These are phyloP conservation scores for Hanseniaspora jakobsenii DNA, from an alignment of 805 yeast genomes.

Conservation along the genomic window DNA sequence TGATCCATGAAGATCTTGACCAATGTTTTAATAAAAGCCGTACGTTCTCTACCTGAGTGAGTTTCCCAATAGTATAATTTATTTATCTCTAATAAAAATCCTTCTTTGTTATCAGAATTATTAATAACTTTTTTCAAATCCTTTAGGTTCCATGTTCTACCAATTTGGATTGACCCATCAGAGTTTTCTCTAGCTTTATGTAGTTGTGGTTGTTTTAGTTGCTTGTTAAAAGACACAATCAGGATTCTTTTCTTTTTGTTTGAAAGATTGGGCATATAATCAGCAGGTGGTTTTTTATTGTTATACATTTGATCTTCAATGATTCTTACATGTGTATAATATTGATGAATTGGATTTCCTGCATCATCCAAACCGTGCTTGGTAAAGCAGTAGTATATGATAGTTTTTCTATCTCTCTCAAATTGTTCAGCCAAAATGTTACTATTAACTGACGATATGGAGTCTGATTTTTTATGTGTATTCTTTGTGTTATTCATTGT, in stretches of 20 bases:
- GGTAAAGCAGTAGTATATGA: constrained; percentile 40
- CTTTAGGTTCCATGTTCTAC: constrained; percentile 80
- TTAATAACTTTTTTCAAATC: constrained; percentile 50
- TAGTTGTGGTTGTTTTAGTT: constrained; percentile 54
- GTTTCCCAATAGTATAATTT: constrained; percentile 82
- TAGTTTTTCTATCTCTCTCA: constrained; percentile 40
- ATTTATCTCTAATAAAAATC: constrained; percentile 49
- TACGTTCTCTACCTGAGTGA: constrained; percentile 42
- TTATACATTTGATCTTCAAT: constrained; percentile 66
- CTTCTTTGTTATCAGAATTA: constrained; percentile 41
- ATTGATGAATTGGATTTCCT: constrained; percentile 40
- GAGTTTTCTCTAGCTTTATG: constrained; percentile 79
- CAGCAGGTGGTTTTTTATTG: constrained; percentile 52
- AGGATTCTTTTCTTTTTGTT: constrained; percentile 53
- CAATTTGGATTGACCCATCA: constrained; percentile 71
- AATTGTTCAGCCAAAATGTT: constrained; percentile 43
- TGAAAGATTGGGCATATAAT: constrained; percentile 28
- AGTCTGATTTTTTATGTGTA: constrained; percentile 26
- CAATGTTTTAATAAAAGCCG: constrained; percentile 44
- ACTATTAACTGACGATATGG: constrained; percentile 28
- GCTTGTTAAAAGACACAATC: constrained; percentile 41
- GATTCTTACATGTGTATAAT: constrained; percentile 64
- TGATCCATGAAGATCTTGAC: constrained; percentile 43
- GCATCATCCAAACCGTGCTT: constrained; percentile 30
- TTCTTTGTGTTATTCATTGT: neutral